Evolutionary conservation across 208 protist species (phyloP).

Genomic region (Leishmania gerbilli): DNA sequence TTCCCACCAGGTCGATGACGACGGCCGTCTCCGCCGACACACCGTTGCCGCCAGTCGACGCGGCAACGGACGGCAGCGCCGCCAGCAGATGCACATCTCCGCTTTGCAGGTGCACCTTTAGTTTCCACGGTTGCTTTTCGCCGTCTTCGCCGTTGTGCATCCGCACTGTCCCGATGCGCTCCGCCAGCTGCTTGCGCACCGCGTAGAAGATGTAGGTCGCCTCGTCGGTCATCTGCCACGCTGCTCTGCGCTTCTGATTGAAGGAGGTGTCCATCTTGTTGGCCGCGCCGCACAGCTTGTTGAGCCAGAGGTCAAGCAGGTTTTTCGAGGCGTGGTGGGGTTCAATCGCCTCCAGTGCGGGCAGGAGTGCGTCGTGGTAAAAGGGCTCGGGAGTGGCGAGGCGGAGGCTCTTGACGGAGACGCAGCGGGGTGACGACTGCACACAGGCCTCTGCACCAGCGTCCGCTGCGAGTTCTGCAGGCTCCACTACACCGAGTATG

Average conservation of each 20-base stretch:
- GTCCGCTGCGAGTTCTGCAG: background rate
- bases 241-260: constrained; percentile 27
- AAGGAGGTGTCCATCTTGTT: constrained; percentile 32
- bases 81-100: constrained; percentile 1
- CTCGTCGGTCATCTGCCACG: constrained; percentile 29
- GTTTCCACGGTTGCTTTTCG: background rate
- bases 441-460: background rate
- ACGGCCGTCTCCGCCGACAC: constrained; percentile 3
- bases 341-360: constrained; percentile 38
- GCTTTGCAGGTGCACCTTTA: constrained; percentile 8
- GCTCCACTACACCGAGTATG: constrained; percentile 21
- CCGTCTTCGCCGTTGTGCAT: background rate
- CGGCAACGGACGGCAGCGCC: background rate
- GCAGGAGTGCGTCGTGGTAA: constrained; percentile 39
- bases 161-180: constrained; percentile 11
- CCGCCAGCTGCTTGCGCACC: constrained; percentile 20
- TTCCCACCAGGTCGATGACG: constrained; percentile 19
- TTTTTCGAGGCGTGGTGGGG: constrained; percentile 41
- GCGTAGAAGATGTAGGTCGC: constrained; percentile 29
- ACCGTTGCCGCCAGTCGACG: background rate
- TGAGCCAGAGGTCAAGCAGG: constrained; percentile 35
- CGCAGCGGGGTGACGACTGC: background rate
- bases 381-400: constrained; percentile 25
- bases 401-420: constrained; percentile 24
- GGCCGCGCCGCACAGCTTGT: constrained; percentile 36